Evolutionary conservation across 306 rosid species (phyloP).

Genomic region (Styphnolobium japonicum): DNA sequence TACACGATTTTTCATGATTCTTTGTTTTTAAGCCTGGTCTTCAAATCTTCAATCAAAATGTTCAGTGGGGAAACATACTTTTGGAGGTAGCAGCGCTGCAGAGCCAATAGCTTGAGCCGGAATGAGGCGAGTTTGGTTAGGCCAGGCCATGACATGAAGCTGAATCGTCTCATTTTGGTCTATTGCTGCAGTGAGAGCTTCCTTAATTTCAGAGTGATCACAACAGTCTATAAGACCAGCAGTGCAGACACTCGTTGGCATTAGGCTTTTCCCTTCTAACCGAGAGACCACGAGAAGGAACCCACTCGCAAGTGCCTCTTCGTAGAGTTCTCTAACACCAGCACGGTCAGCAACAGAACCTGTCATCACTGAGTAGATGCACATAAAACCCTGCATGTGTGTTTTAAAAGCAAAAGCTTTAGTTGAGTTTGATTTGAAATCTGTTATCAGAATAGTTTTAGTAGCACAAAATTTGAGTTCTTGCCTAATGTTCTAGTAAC

Average conservation of each 20-base stretch:
- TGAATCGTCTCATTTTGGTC: slow-evolving; percentile 18
- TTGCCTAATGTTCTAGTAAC: not conserved
- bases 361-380: slow-evolving; percentile 35
- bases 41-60: not conserved
- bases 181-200: slow-evolving; percentile 7
- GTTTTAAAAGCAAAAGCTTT: not conserved
- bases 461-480: not conserved
- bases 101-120: slow-evolving; percentile 1
- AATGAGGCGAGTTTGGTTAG: slow-evolving; percentile 24
- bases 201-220: slow-evolving; percentile 29
- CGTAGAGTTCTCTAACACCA: slow-evolving; percentile 27
- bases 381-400: slow-evolving; percentile 21
- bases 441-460: not conserved
- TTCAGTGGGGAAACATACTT: not conserved
- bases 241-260: slow-evolving; percentile 26
- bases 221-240: slow-evolving; percentile 34
- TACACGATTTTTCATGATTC: not conserved
- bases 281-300: slow-evolving; percentile 34
- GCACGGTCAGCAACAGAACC: slow-evolving; percentile 25
- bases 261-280: slow-evolving; percentile 27
- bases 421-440: not conserved
- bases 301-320: slow-evolving; percentile 26
- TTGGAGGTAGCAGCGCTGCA: slow-evolving; percentile 19
- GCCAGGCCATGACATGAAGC: slow-evolving; percentile 33
- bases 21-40: too few relatives aligned